Evolutionary conservation across 805 yeast species (phyloP).

Genomic region (Kodamaea kakaduensis): DNA sequence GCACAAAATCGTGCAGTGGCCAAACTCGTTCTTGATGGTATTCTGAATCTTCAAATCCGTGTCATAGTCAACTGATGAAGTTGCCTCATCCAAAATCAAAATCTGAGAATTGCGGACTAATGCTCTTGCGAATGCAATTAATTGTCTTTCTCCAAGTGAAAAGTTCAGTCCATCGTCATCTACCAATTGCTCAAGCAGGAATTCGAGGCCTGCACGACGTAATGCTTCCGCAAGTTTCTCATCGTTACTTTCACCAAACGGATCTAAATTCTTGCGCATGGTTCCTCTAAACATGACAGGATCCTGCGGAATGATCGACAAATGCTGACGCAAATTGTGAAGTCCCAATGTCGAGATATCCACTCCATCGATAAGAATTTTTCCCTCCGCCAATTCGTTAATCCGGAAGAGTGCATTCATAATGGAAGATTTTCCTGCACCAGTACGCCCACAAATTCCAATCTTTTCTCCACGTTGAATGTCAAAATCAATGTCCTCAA

Average conservation of each 20-base stretch:
- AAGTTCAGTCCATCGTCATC: slow-evolving; percentile 70
- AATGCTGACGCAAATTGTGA: slow-evolving; percentile 49
- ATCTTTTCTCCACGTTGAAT: slow-evolving; percentile 61
- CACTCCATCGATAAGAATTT: slow-evolving; percentile 52
- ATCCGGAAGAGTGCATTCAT: slow-evolving; percentile 61
- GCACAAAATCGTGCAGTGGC: slow-evolving; percentile 70
- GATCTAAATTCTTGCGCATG: slow-evolving; percentile 58
- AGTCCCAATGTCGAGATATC: slow-evolving; percentile 54
- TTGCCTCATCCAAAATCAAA: slow-evolving; percentile 80
- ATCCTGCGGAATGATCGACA: slow-evolving; percentile 70
- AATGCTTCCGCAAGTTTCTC: slow-evolving; percentile 55
- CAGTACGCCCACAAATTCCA: slow-evolving; percentile 88
- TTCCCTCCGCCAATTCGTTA: slow-evolving; percentile 47
- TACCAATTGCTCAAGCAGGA: slow-evolving; percentile 43
- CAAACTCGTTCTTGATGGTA: slow-evolving; percentile 66
- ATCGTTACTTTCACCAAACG: slow-evolving; percentile 50
- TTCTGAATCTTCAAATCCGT: slow-evolving; percentile 76
- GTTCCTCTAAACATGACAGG: slow-evolving; percentile 63
- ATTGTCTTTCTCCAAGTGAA: slow-evolving; percentile 74
- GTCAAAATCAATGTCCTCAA: slow-evolving; percentile 41
- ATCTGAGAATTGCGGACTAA: slow-evolving; percentile 70
- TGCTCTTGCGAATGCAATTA: slow-evolving; percentile 79
- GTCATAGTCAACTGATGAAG: slow-evolving; percentile 77
- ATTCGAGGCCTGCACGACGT: slow-evolving; percentile 51
- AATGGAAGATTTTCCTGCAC: slow-evolving; percentile 75